Conservation (phyloP, 257 asterid species). For the Solanum etuberosum region DNA sequence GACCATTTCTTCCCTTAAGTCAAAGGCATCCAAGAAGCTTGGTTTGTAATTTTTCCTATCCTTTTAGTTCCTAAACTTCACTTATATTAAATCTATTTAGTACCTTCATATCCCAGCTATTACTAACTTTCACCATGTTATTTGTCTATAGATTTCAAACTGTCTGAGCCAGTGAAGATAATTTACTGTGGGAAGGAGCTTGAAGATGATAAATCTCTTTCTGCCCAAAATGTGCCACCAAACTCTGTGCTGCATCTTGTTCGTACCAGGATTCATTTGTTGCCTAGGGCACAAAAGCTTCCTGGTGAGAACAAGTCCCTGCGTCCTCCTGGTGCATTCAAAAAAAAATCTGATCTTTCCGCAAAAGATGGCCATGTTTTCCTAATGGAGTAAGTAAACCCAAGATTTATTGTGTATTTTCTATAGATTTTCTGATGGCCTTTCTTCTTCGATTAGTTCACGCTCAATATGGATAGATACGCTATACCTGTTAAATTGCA, state of each 20-base stretch:
- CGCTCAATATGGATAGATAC: background rate
- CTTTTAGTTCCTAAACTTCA: background rate
- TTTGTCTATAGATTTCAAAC: conserved; percentile 64
- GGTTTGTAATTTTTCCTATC: conserved; percentile 29
- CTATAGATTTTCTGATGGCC: background rate
- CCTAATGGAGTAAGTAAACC: conserved; percentile 86
- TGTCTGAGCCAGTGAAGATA: conserved; percentile 82
- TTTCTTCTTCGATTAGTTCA: background rate
- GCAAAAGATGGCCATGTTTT: conserved; percentile 95
- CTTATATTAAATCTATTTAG: conserved; percentile 6
- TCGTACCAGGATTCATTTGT: conserved; percentile 70
- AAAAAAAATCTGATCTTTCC: conserved; percentile 95
- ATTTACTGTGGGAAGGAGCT: conserved; percentile 81
- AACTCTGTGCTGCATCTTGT: conserved; percentile 93
- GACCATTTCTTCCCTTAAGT: conserved; percentile 66
- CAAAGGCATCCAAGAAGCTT: conserved; percentile 91
- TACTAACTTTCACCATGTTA: background rate
- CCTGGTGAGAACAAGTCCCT: conserved; percentile 93
- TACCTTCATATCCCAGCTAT: background rate
- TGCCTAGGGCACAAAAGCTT: conserved; percentile 93
- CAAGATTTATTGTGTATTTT: background rate
- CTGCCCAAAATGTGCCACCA: conserved; percentile 68
- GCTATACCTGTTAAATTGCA: background rate
- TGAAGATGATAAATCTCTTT: conserved; percentile 72
- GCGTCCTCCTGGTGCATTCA: conserved; percentile 99